Base-by-base conservation (phyloP, 805 yeast species). In the Saccharomycopsis javanensis region DNA sequence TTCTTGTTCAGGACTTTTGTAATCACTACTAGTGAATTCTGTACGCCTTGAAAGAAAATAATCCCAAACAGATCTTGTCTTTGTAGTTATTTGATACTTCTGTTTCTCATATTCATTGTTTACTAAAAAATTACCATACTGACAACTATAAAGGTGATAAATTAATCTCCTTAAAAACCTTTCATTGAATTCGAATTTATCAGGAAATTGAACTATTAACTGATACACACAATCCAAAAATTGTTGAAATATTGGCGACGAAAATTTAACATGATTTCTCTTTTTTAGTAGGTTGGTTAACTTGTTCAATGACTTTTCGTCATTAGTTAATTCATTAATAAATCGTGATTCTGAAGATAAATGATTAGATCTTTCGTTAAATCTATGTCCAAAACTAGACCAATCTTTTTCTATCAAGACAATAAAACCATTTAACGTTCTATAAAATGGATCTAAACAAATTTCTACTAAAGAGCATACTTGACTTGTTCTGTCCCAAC, bases 401-500 rank as follows among this genome's bases (percentile, higher is more conserved):
- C 98, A 94, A 62, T 94, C 99, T 66, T 94, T 91, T 65, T 94
- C 99, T 3, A 94, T 76, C 18, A 94, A 73, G 0, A 83, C 78
- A 71, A 86, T 85, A 66, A 94, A 90, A 2, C 99, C 99, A 58
- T 89, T 85, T 2, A 88, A 62, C 0, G 98, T 91, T 62, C 99
- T 76, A 69, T 78, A 94, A 67, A 80, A 88, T 0, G 98, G 97
- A 68, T 94, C 98, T 7, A 91, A 73, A 66, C 96, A 88, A 4
- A 94, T 71, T 69, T 92, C 92, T 25, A 91, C 80, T 60, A 94
- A 72, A 1, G 96, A 85, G 5, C 90, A 78, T 1, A 91, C 80
- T 67, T 94, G 98, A 0, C 97, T 82, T 0, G 99, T 94, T 58
- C 99, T 75, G 67, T 94, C 99, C 99, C 99, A 94, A 1, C 99